Percentiles rank a stretch among this genome's conserved stretches.
Evolutionary conservation across 2,329 filamentous ascomycete genomes (phyloP).

Genomic region (Epicoccum sorghinum): DNA sequence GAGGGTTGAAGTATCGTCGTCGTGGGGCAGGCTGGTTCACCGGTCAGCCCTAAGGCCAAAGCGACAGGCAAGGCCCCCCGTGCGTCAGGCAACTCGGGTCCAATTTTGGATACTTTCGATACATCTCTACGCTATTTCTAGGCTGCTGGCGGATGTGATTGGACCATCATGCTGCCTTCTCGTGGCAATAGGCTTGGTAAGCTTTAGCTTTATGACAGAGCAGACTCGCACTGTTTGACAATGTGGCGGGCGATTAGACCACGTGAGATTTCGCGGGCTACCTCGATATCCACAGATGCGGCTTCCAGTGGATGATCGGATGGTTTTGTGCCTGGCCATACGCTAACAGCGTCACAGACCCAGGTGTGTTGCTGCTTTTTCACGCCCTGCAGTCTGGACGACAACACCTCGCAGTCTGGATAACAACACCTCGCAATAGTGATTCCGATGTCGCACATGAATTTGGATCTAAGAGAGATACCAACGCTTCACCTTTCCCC

Average conservation of each 20-base stretch:
- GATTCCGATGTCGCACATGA: too few species aligned
- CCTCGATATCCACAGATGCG: too few species aligned
- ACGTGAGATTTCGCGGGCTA: background rate
- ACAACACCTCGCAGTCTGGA: too few species aligned
- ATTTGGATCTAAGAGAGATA: too few species aligned
- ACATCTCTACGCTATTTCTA: constrained; percentile 2
- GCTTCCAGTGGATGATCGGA: too few species aligned
- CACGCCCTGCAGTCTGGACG: too few species aligned
- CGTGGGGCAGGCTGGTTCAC: constrained; percentile 22
- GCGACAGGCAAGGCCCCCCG: constrained; percentile 9
- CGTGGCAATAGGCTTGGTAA: background rate
- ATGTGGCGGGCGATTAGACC: background rate
- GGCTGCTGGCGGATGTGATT: constrained; percentile 6
- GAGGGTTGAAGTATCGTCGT: constrained; percentile 19
- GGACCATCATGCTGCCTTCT: background rate
- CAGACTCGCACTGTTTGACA: background rate
- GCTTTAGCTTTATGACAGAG: constrained; percentile 3
- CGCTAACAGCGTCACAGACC: too few species aligned
- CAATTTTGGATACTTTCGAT: constrained; percentile 9
- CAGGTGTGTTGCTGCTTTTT: too few species aligned
- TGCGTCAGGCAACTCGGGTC: constrained; percentile 1
- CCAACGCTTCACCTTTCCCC: too few species aligned
- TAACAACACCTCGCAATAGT: too few species aligned
- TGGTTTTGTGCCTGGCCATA: too few species aligned
- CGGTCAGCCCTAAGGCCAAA: constrained; percentile 24